These are phyloP conservation scores for Silybum marianum DNA, from an alignment of 129 eudicot genomes.

Conservation along the genomic window DNA sequence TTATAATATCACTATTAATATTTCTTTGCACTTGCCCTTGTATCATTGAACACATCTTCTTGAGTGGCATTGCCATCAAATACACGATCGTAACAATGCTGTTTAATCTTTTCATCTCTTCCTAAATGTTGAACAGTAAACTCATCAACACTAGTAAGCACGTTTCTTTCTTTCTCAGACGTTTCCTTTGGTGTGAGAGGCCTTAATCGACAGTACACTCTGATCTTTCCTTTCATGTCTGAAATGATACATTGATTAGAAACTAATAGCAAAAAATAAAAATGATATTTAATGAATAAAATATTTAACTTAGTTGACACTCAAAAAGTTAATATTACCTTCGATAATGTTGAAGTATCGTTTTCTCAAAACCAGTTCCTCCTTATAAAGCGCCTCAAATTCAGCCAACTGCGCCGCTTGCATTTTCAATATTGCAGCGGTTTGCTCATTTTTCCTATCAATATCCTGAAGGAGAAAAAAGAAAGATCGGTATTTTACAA, in stretches of 20 bases:
- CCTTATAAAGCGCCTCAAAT: constrained; percentile 82
- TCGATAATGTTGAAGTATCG: constrained; percentile 88
- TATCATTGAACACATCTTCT: constrained; percentile 89
- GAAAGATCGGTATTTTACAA: constrained; percentile 10
- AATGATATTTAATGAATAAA: neutral
- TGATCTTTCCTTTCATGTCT: constrained; percentile 98
- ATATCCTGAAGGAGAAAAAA: constrained; percentile 60
- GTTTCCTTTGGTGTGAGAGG: constrained; percentile 82
- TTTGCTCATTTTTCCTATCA: constrained; percentile 96
- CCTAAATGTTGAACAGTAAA: constrained; percentile 91
- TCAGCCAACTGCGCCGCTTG: constrained; percentile 94
- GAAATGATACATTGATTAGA: neutral
- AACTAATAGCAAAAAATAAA: neutral
- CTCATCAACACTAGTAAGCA: constrained; percentile 68
- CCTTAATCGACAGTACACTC: constrained; percentile 91
- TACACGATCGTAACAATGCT: constrained; percentile 86
- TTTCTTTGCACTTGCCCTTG: constrained; percentile 56
- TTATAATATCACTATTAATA: neutral
- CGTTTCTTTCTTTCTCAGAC: constrained; percentile 57
- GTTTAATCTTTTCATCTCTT: constrained; percentile 86
- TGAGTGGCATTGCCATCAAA: constrained; percentile 86
- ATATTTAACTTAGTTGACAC: neutral
- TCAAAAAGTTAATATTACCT: constrained; percentile 28
- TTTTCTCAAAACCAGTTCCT: constrained; percentile 81
- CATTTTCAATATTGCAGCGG: constrained; percentile 92